Percentiles rank a stretch among this genome's conserved stretches.
phyloP scores from a whole-genome alignment of 2,329 filamentous ascomycete species.

The Fusarium buharicum region DNA sequence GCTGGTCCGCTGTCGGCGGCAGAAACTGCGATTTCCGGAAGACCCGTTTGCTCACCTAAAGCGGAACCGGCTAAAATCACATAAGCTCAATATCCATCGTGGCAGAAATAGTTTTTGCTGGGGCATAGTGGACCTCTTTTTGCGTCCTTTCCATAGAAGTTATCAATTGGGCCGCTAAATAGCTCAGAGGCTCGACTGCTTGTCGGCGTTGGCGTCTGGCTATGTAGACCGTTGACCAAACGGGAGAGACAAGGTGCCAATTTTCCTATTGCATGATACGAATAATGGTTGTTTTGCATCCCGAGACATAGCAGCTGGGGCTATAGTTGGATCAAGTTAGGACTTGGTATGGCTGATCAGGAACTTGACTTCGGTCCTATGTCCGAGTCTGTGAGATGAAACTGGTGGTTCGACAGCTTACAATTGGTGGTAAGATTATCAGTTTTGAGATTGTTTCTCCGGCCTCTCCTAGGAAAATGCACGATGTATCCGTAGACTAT shows the following conservation, averaged over 20 bases:
- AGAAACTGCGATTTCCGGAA: conserved; percentile 21
- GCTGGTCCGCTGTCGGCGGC: conserved; percentile 39
- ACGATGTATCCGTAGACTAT: conserved; percentile 1
- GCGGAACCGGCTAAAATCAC: conserved; percentile 23
- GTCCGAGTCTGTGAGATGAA: background rate
- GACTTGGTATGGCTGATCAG: conserved; percentile 3
- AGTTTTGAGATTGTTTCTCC: conserved; percentile 2
- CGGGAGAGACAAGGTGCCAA: conserved; percentile 5
- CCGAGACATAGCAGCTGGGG: too few species aligned
- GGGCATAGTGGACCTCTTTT: conserved; percentile 19
- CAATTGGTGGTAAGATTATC: background rate
- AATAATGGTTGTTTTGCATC: too few species aligned
- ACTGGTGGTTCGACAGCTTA: conserved; percentile 13
- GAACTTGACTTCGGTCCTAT: background rate
- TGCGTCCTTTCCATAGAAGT: background rate
- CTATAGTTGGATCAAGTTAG: conserved; percentile 5
- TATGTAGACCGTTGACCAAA: conserved; percentile 11
- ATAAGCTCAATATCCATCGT: conserved; percentile 4
- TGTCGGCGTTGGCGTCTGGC: conserved; percentile 27
- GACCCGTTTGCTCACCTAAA: conserved; percentile 18
- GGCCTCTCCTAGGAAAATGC: too few species aligned
- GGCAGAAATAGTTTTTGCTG: conserved; percentile 14
- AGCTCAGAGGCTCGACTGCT: conserved; percentile 6
- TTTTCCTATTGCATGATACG: background rate
- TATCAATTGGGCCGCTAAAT: conserved; percentile 38